Evolutionary conservation across 768 basidiomycete genomes (phyloP).

Genomic region (Butyriboletus loyo): DNA sequence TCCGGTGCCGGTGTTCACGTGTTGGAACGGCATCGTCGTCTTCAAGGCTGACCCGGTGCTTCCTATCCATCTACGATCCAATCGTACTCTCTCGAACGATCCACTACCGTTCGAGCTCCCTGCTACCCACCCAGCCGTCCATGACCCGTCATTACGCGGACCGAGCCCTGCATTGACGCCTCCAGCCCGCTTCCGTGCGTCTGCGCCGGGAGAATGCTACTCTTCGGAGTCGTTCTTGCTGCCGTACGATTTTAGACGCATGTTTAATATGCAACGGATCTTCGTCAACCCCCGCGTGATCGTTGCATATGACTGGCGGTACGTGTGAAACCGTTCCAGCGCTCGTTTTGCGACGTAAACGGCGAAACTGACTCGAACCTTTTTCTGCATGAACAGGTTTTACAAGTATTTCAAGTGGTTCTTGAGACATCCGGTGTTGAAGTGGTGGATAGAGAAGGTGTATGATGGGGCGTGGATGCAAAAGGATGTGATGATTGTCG

Average conservation of each 20-base stretch:
- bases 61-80: constrained; percentile 37
- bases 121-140: constrained; percentile 10
- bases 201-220: constrained; percentile 15
- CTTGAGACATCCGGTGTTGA: constrained; percentile 37
- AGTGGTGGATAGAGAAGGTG: constrained; percentile 40
- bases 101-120: constrained; percentile 24
- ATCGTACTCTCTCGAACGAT: constrained; percentile 34
- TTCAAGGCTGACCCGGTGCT: constrained; percentile 41
- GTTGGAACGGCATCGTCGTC: constrained; percentile 46
- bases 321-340: too few relatives aligned
- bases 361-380: neutral
- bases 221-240: constrained; percentile 40
- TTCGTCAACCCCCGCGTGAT: constrained; percentile 40
- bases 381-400: constrained; percentile 12
- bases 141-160: constrained; percentile 8
- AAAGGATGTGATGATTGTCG: constrained; percentile 35
- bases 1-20: constrained; percentile 43
- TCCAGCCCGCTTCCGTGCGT: constrained; percentile 15
- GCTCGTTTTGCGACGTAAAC: too few relatives aligned
- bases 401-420: constrained; percentile 37
- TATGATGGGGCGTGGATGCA: constrained; percentile 40
- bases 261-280: constrained; percentile 36
- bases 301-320: constrained; percentile 28
- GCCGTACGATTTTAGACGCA: constrained; percentile 41
- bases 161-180: constrained; percentile 21